Evolutionary conservation across 306 rosid genomes (phyloP).

Genomic region (Quercus dentata): DNA sequence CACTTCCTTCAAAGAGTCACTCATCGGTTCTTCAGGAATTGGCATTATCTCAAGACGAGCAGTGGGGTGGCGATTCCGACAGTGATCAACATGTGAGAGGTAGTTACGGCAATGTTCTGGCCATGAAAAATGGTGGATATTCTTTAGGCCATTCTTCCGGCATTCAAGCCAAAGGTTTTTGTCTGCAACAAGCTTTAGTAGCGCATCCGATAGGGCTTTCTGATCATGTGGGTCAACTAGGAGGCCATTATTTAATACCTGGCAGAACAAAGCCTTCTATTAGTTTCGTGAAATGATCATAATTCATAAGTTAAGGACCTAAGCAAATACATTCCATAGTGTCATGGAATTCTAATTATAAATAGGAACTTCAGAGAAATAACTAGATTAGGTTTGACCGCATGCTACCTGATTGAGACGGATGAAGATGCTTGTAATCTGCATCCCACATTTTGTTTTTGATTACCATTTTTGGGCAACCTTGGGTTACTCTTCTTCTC

Average conservation of each 20-base stretch:
- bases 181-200: slow-evolving; percentile 72
- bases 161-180: slow-evolving; percentile 77
- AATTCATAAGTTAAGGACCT: not conserved
- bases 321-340: not conserved
- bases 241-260: slow-evolving; percentile 75
- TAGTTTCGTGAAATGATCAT: not conserved
- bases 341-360: not conserved
- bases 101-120: slow-evolving; percentile 80
- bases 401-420: not conserved
- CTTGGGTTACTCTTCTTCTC: too few species aligned
- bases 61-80: slow-evolving; percentile 55
- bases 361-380: not conserved
- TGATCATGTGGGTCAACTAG: slow-evolving; percentile 83
- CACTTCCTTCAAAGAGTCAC: slow-evolving; percentile 72
- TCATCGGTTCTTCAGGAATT: slow-evolving; percentile 64
- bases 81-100: slow-evolving; percentile 71
- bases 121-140: slow-evolving; percentile 84
- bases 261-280: slow-evolving; percentile 6
- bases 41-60: slow-evolving; percentile 59
- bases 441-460: too few species aligned
- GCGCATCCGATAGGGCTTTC: slow-evolving; percentile 71
- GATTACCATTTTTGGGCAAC: too few species aligned
- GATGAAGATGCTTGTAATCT: not conserved
- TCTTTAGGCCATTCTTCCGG: slow-evolving; percentile 70
- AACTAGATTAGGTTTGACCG: too few species aligned